Evolutionary conservation across 108 stramenopile genomes (phyloP).

Genomic region (Skeletonema tropicum): DNA sequence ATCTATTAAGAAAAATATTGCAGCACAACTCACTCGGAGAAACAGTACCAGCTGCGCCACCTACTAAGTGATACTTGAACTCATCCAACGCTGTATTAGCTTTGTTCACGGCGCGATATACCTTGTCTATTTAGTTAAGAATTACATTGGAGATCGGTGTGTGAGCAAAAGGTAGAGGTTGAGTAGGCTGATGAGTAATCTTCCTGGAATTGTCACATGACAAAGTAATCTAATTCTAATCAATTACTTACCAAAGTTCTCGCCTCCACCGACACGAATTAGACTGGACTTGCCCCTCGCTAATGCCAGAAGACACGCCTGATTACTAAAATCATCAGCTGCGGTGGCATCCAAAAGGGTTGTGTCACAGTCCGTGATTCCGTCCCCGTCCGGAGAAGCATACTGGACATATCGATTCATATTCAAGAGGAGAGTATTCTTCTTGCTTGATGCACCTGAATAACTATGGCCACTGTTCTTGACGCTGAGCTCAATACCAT

Average conservation of each 20-base stretch:
- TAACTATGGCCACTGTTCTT: constrained; percentile 7
- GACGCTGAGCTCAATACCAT: not conserved
- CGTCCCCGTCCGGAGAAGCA: constrained; percentile 1
- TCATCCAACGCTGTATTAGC: too few species aligned
- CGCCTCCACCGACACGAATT: constrained; percentile 15
- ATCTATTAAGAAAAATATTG: too few species aligned
- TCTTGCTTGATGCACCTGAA: constrained; percentile 4
- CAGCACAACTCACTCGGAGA: too few species aligned
- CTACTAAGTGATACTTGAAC: too few species aligned
- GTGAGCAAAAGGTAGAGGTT: not conserved
- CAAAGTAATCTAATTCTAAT: not conserved
- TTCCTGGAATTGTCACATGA: not conserved
- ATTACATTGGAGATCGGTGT: not conserved
- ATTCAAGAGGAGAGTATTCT: constrained; percentile 9
- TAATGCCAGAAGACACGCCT: constrained; percentile 8
- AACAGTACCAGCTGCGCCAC: too few species aligned
- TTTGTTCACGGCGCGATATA: not conserved
- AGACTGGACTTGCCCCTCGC: constrained; percentile 11
- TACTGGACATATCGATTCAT: constrained; percentile 10
- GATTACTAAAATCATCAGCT: constrained; percentile 17
- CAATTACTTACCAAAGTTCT: constrained; percentile 15
- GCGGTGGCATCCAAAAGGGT: too few species aligned
- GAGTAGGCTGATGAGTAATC: not conserved
- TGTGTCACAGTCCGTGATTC: constrained; percentile 11
- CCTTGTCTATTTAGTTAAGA: not conserved